phyloP scores from a whole-genome alignment of 352 stramenopile species.

The Phytopythium delawarense region DNA sequence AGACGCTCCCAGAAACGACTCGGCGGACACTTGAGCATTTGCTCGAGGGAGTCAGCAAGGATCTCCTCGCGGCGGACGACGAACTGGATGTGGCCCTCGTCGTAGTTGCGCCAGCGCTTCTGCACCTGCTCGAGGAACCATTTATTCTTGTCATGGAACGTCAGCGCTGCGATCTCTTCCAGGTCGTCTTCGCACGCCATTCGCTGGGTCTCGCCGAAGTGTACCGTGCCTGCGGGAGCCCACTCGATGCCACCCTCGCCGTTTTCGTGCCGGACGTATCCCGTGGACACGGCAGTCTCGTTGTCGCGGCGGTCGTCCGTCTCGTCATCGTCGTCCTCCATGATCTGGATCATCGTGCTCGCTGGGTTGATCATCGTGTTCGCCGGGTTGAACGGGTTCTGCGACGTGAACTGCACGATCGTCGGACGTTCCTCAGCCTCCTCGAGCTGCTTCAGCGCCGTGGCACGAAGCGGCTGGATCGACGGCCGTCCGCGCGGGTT shows the following conservation, averaged over 20 bases:
- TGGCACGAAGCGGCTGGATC: slow-evolving; percentile 72
- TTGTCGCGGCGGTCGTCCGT: slow-evolving; percentile 34
- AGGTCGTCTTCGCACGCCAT: slow-evolving; percentile 78
- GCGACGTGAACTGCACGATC: slow-evolving; percentile 59
- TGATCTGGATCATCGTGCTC: slow-evolving; percentile 37
- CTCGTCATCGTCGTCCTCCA: slow-evolving; percentile 33
- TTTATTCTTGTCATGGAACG: slow-evolving; percentile 81
- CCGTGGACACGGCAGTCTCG: slow-evolving; percentile 68
- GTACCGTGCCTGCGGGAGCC: slow-evolving; percentile 46
- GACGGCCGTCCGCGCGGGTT: slow-evolving; percentile 41
- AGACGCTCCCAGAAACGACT: slow-evolving; percentile 82
- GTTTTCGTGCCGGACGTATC: slow-evolving; percentile 73
- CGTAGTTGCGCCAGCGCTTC: slow-evolving; percentile 26
- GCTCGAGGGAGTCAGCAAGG: slow-evolving; percentile 82
- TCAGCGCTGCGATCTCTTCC: slow-evolving; percentile 81
- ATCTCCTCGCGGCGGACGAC: slow-evolving; percentile 73
- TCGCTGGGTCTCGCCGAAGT: slow-evolving; percentile 35
- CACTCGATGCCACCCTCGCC: slow-evolving; percentile 61
- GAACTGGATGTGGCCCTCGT: slow-evolving; percentile 84
- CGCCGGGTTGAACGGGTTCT: slow-evolving; percentile 58
- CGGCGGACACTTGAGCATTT: slow-evolving; percentile 81
- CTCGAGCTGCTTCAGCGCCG: slow-evolving; percentile 70
- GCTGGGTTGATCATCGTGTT: slow-evolving; percentile 37
- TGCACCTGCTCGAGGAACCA: slow-evolving; percentile 80
- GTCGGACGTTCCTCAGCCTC: slow-evolving; percentile 74